These are phyloP conservation scores for Cladosporium sp. DNA, from an alignment of 2,329 filamentous ascomycete species.

Conservation along the genomic window DNA sequence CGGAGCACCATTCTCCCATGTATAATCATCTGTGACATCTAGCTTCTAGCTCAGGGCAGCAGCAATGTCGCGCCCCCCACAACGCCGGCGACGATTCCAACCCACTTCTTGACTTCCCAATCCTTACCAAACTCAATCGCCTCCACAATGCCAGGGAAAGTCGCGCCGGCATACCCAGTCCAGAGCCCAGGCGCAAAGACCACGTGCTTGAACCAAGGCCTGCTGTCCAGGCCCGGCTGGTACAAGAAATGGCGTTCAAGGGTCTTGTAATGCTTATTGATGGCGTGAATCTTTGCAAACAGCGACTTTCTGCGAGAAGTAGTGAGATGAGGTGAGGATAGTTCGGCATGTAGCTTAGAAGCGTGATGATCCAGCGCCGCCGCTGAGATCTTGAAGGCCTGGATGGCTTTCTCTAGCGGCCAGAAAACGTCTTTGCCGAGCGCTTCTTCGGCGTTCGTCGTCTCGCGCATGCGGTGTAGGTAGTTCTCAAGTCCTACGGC, in stretches of 20 bases:
- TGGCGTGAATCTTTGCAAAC: conserved; percentile 45
- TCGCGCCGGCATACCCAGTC: conserved; percentile 80
- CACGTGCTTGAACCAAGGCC: conserved; percentile 90
- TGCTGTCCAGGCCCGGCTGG: conserved; percentile 65
- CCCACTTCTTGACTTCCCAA: conserved; percentile 35
- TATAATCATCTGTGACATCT: too few relatives aligned
- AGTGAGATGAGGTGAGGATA: conserved; percentile 36
- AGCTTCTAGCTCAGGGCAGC: not conserved
- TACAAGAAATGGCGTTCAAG: conserved; percentile 78
- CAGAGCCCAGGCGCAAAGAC: conserved; percentile 87
- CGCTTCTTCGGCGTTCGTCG: conserved; percentile 6
- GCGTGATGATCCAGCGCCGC: not conserved
- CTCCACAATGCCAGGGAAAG: conserved; percentile 60
- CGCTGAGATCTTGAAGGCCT: conserved; percentile 8
- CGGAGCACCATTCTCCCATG: too few relatives aligned
- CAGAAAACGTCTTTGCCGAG: conserved; percentile 31
- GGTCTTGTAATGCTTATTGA: conserved; percentile 77
- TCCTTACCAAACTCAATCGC: conserved; percentile 47
- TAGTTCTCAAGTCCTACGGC: conserved; percentile 37
- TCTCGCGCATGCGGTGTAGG: conserved; percentile 23
- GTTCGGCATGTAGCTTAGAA: conserved; percentile 20
- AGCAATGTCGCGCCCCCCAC: conserved; percentile 29
- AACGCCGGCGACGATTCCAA: conserved; percentile 33
- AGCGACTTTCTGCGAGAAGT: conserved; percentile 47
- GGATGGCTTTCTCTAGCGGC: conserved; percentile 38